These are phyloP conservation scores for Spencermartinsiella ligniputridi DNA, from an alignment of 1,139 yeast genomes.

Conservation along the genomic window DNA sequence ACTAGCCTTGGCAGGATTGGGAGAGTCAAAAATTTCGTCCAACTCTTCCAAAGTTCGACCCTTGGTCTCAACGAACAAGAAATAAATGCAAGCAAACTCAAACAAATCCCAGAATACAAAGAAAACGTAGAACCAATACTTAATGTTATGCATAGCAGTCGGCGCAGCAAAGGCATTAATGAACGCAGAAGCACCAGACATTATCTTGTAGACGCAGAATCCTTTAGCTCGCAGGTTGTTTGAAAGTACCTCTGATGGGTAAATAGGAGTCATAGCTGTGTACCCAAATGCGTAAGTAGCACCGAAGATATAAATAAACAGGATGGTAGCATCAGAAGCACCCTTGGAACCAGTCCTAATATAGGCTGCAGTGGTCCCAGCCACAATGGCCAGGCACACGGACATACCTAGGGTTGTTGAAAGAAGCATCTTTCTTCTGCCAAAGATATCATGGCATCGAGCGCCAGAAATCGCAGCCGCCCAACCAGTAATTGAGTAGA, in stretches of 20 bases:
- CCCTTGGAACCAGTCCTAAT: conserved; percentile 8
- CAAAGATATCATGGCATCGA: conserved; percentile 6
- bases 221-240: conserved; percentile 35
- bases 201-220: conserved; percentile 20
- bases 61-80: conserved; percentile 41
- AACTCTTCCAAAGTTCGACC: conserved; percentile 45
- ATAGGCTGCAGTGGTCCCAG: conserved; percentile 17
- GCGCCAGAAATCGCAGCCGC: conserved; percentile 9
- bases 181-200: conserved; percentile 23
- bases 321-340: conserved; percentile 17
- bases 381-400: conserved; percentile 18
- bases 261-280: conserved; percentile 28
- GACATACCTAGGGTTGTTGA: conserved; percentile 11
- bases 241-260: conserved; percentile 36
- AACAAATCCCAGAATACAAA: conserved; percentile 27
- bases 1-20: conserved; percentile 18
- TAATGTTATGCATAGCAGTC: conserved; percentile 52
- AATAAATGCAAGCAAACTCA: conserved; percentile 30
- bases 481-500: conserved; percentile 12
- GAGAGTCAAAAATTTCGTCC: conserved; percentile 38
- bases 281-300: conserved; percentile 17
- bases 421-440: conserved; percentile 35
- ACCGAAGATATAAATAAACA: conserved; percentile 20
- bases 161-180: conserved; percentile 50
- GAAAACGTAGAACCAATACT: conserved; percentile 56